A percentile compares a stretch with the other conserved stretches of the same genome.
These are phyloP conservation scores for Blastomyces emzantsi DNA, from an alignment of 2,329 filamentous ascomycete species.

Conservation along the genomic window DNA sequence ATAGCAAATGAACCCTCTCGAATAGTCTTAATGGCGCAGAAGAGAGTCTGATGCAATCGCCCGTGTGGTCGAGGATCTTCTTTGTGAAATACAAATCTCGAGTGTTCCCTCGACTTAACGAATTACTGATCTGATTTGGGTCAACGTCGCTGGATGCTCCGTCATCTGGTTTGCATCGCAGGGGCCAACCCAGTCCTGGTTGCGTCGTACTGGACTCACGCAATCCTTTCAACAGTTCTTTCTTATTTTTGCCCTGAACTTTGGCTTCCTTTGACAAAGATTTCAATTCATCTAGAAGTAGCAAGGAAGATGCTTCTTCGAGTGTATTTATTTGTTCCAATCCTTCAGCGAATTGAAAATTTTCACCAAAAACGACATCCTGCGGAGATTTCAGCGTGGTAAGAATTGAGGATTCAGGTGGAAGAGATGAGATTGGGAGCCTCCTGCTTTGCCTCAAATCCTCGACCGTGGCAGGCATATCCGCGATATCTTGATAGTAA, in stretches of 20 bases:
- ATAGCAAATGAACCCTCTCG: slow-evolving; percentile 88
- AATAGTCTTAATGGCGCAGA: slow-evolving; percentile 67
- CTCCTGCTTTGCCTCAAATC: slow-evolving; percentile 51
- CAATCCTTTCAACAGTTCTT: slow-evolving; percentile 65
- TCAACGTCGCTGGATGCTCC: slow-evolving; percentile 46
- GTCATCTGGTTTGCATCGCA: slow-evolving; percentile 56
- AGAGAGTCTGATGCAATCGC: slow-evolving; percentile 76
- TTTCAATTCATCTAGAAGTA: slow-evolving; percentile 85
- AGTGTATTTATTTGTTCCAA: slow-evolving; percentile 68
- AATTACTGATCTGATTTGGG: slow-evolving; percentile 21
- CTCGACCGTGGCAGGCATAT: slow-evolving; percentile 57
- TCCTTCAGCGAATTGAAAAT: slow-evolving; percentile 70
- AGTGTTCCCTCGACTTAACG: slow-evolving; percentile 44
- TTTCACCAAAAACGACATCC: slow-evolving; percentile 43
- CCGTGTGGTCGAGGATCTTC: slow-evolving; percentile 69
- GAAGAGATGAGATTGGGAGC: slow-evolving; percentile 44
- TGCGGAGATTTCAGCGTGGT: slow-evolving; percentile 42
- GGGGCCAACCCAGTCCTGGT: slow-evolving; percentile 60
- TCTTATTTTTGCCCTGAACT: slow-evolving; percentile 78
- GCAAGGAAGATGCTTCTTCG: slow-evolving; percentile 71
- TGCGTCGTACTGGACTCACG: slow-evolving; percentile 66
- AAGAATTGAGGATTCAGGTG: slow-evolving; percentile 28
- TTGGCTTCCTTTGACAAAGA: slow-evolving; percentile 75
- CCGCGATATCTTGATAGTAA: slow-evolving; percentile 74
- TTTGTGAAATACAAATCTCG: slow-evolving; percentile 64